phyloP scores from a whole-genome alignment of 192 early-diverging fungal species.

The Pilaira anomala region DNA sequence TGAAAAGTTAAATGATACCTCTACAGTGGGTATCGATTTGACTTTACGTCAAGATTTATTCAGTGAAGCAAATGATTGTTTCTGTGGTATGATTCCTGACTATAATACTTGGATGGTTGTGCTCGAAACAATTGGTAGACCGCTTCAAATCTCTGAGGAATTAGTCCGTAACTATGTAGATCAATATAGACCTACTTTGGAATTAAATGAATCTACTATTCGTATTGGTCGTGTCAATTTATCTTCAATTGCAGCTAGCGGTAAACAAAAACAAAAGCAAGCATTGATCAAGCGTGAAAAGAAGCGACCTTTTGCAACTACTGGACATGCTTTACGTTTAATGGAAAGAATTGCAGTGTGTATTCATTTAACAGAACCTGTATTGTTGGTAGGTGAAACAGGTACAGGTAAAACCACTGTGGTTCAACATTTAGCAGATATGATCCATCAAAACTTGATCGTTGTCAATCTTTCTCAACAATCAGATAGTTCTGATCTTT shows the following conservation, averaged over 20 bases:
- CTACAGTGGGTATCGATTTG: conserved; percentile 34
- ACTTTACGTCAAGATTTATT: conserved; percentile 64
- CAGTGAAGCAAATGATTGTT: conserved; percentile 84
- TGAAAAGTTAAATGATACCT: conserved; percentile 16
- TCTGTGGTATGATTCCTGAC: conserved; percentile 78
- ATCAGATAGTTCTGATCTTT: conserved; percentile 86
- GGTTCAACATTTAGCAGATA: conserved; percentile 85
- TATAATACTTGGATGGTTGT: conserved; percentile 60
- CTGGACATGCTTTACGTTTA: conserved; percentile 72
- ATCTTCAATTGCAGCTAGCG: conserved; percentile 30
- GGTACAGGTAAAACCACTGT: conserved; percentile 98
- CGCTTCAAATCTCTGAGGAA: conserved; percentile 63
- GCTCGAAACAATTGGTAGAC: conserved; percentile 60
- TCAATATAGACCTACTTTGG: conserved; percentile 62
- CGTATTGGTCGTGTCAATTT: conserved; percentile 59
- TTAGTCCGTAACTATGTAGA: conserved; percentile 70
- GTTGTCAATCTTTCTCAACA: conserved; percentile 99
- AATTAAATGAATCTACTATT: conserved; percentile 36
- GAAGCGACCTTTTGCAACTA: conserved; percentile 79
- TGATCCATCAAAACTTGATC: conserved; percentile 68
- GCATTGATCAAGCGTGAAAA: conserved; percentile 33
- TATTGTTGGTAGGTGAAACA: conserved; percentile 93
- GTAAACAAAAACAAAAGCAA: conserved; percentile 28
- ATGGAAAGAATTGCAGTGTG: conserved; percentile 85
- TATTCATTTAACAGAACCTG: conserved; percentile 77